Percentiles rank a stretch among this genome's conserved stretches.
phyloP scores from a whole-genome alignment of 371 early-diverging fungal species.

The Rhizopus delemar region DNA sequence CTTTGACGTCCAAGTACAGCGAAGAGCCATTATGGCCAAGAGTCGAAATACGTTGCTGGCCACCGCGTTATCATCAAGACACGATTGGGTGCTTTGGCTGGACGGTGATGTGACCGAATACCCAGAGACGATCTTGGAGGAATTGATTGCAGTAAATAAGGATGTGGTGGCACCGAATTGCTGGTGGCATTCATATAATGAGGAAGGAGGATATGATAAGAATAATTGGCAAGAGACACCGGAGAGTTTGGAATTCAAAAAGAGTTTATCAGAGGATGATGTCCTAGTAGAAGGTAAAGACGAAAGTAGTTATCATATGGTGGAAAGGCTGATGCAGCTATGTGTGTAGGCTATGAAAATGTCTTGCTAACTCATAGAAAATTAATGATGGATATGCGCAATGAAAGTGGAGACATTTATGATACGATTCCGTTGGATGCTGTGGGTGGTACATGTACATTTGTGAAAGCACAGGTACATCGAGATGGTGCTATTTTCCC shows the following conservation, averaged over 20 bases:
- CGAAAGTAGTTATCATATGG: neutral
- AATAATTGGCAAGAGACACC: constrained; percentile 73
- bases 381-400: constrained; percentile 48
- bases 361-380: constrained; percentile 41
- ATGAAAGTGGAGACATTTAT: constrained; percentile 24
- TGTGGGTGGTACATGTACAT: constrained; percentile 50
- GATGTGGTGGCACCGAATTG: constrained; percentile 66
- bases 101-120: constrained; percentile 70
- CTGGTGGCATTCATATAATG: constrained; percentile 43
- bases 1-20: constrained; percentile 55
- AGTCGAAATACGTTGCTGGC: constrained; percentile 64
- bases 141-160: constrained; percentile 54
- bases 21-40: constrained; percentile 64
- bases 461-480: constrained; percentile 69
- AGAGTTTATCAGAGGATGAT: constrained; percentile 45
- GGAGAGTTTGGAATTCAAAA: constrained; percentile 53
- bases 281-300: constrained; percentile 41
- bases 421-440: constrained; percentile 44
- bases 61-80: constrained; percentile 54
- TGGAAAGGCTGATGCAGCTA: too few species aligned
- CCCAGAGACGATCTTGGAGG: constrained; percentile 53
- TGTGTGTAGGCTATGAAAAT: constrained; percentile 16
- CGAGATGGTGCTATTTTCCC: constrained; percentile 63
- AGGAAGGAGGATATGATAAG: constrained; percentile 63
- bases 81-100: constrained; percentile 73